Conservation (phyloP, 2,329 filamentous ascomycete species). For the Aspergillus costaricaensis region DNA sequence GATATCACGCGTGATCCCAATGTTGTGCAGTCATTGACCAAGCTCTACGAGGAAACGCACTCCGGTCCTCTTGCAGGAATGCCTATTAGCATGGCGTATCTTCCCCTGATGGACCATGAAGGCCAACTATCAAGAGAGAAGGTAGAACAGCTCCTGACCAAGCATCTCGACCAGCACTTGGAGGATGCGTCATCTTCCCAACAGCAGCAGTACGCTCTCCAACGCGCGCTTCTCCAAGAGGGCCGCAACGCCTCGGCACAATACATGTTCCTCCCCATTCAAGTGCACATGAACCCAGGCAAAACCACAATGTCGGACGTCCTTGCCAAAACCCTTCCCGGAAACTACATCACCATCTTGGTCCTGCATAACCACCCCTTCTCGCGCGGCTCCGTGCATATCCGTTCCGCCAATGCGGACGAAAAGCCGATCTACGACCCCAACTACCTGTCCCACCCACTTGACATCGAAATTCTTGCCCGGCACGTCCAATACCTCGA, state of each 20-base stretch:
- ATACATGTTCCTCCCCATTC: constrained; percentile 20
- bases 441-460: constrained; percentile 46
- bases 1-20: constrained; percentile 28
- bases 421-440: constrained; percentile 48
- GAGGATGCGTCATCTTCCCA: neutral
- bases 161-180: neutral
- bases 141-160: constrained; percentile 10
- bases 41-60: constrained; percentile 25
- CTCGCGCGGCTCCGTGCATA: constrained; percentile 34
- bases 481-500: constrained; percentile 30
- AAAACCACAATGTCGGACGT: constrained; percentile 17
- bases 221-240: constrained; percentile 18
- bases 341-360: constrained; percentile 26
- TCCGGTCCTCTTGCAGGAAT: constrained; percentile 28
- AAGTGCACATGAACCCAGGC: constrained; percentile 20
- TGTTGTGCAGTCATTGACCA: constrained; percentile 20
- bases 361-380: constrained; percentile 35
- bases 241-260: constrained; percentile 11
- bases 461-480: constrained; percentile 47
- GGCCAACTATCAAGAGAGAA: constrained; percentile 16
- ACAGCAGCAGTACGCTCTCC: constrained; percentile 16
- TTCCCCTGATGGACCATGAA: constrained; percentile 27
- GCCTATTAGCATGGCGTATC: constrained; percentile 28
- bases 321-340: constrained; percentile 16
- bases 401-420: constrained; percentile 32